Percentiles rank a stretch among this genome's conserved stretches.
Evolutionary conservation across 495 filamentous ascomycete species (phyloP).

Genomic region (Hypoxylon fragiforme): DNA sequence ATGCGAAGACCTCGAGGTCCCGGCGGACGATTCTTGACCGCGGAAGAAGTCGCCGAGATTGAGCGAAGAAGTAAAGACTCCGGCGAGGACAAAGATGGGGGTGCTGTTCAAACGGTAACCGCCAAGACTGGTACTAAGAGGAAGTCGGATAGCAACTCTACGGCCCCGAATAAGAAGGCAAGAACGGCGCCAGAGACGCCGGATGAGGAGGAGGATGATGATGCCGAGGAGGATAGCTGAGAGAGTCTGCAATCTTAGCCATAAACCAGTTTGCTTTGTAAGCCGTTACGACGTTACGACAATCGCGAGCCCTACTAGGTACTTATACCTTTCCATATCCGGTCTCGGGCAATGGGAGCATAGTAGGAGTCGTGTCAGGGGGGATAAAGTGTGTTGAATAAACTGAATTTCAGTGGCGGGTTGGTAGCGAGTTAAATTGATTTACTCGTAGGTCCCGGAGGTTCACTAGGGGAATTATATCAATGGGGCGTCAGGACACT

Average conservation of each 20-base stretch:
- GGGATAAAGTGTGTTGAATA: conserved; percentile 31
- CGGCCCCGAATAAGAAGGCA: conserved; percentile 57
- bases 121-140: conserved; percentile 47
- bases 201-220: conserved; percentile 58
- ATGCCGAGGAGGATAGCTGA: conserved; percentile 51
- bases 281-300: conserved; percentile 40
- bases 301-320: conserved; percentile 35
- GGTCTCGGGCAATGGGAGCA: conserved; percentile 37
- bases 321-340: conserved; percentile 38
- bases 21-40: conserved; percentile 95
- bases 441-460: conserved; percentile 24
- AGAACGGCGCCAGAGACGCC: conserved; percentile 50
- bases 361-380: conserved; percentile 36
- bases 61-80: conserved; percentile 63
- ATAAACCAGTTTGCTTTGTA: conserved; percentile 37
- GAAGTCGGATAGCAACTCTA: conserved; percentile 48
- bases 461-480: conserved; percentile 20
- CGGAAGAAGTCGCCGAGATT: conserved; percentile 94
- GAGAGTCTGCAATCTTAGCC: conserved; percentile 8
- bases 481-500: conserved; percentile 39
- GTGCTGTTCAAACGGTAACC: conserved; percentile 39
- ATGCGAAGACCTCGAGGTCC: conserved; percentile 95
- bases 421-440: conserved; percentile 16
- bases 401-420: conserved; percentile 24
- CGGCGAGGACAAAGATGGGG: conserved; percentile 43